A percentile compares a stretch with the other conserved stretches of the same genome.
phyloP scores from a whole-genome alignment of 73 alveolate species.

The Stentor coeruleus region DNA sequence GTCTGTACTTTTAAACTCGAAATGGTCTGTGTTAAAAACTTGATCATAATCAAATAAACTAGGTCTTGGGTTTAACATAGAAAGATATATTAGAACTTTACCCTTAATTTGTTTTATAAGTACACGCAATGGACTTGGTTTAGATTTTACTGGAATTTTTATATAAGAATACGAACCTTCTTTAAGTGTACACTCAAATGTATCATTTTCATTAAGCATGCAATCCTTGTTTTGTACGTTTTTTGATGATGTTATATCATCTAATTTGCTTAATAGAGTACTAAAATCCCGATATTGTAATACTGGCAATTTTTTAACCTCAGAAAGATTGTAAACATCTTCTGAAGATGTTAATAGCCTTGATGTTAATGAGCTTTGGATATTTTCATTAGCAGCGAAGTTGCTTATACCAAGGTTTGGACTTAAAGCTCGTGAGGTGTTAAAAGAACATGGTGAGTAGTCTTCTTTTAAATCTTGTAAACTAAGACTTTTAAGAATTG shows the following conservation, averaged over 20 bases:
- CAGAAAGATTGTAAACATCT: not conserved
- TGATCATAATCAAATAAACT: not conserved
- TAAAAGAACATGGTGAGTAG: no score
- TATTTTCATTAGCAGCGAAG: not conserved
- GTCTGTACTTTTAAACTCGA: not conserved
- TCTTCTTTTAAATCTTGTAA: no score
- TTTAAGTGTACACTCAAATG: not conserved
- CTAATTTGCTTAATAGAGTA: not conserved
- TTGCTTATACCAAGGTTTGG: not conserved
- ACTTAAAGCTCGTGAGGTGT: not conserved
- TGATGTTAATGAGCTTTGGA: not conserved
- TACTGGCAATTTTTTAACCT: not conserved
- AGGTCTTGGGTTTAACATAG: not conserved
- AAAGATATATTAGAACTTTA: not conserved
- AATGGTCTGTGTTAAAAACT: not conserved
- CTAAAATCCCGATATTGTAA: not conserved
- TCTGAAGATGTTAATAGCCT: not conserved
- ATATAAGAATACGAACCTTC: not conserved
- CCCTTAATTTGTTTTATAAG: not conserved
- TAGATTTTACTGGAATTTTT: no score
- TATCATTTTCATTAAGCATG: not conserved
- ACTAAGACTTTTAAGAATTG: no score
- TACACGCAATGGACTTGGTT: not conserved
- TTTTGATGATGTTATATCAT: not conserved
- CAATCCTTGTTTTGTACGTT: not conserved